Evolutionary conservation across 495 filamentous ascomycete genomes (phyloP), one percentile per base, ranked within the genome.

Genomic region (Trypethelium eluteriae): DNA sequence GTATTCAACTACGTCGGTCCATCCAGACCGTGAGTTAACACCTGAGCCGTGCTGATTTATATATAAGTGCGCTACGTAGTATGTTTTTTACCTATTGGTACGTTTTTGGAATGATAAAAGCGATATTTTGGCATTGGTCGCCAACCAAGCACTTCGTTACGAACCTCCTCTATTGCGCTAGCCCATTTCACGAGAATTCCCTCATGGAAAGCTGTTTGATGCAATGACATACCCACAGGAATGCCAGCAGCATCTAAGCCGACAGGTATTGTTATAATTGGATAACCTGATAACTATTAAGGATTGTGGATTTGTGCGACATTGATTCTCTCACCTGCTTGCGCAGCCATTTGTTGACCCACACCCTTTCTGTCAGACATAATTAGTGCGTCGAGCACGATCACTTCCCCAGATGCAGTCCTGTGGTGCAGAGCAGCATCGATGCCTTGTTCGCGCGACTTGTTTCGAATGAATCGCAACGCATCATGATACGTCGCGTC

Each of bases 151-250:
- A 63, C 38, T 2, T 65, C 9, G 32, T 41, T 18, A 16, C 71
- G 36, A 10, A 72, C 49, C 63, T 74, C 73, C 38, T 74, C 73
- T n/a, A 72, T 73, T 11, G 71, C 72, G 38, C 73, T 74, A 14
- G 73, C 73, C 70, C 71, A 74, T 66, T 69, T 74, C 64, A 74
- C 69, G 6, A 73, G 63, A 5, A 14, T 49, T 7, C 49, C 67
- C 62, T 72, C 72, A 16, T 70, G 67, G 70, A 70, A 73, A 10
- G 73, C 72, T 12, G 67, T 71, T 10, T 73, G 72, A 12, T 74
- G 71, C 34, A 73, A 39, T 1, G 71, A 71, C 16, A 73, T 62
- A n/a, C 67, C 67, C 38, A 74, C 68, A 3, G 73, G 71, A 9
- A 73, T 25, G 0, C 72, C 70, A 5, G 62, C 66, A 1, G 59